phyloP scores from a whole-genome alignment of 2,329 filamentous ascomycete species.

The Ceratocystis alfenasii region DNA sequence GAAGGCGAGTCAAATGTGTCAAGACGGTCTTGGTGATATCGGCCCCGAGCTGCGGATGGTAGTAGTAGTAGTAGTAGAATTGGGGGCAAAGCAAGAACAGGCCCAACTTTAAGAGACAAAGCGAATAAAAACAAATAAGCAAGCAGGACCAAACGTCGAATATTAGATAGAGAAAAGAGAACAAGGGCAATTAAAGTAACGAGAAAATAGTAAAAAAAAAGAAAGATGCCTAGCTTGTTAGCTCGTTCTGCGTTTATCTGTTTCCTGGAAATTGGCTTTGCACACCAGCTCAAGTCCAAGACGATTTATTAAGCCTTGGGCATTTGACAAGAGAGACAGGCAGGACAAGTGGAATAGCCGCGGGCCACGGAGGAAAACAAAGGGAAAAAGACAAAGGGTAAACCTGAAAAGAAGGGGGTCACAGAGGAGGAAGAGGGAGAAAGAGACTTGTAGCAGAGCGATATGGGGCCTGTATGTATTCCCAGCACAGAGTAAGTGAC shows the following conservation, averaged over 20 bases:
- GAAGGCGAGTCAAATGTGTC: slow-evolving; percentile 7
- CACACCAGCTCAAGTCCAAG: neutral
- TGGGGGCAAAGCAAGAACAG: slow-evolving; percentile 2
- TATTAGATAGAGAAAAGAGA: neutral
- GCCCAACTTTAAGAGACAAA: neutral
- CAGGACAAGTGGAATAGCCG: neutral
- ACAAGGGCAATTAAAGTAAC: neutral
- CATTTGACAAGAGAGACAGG: slow-evolving; percentile 3
- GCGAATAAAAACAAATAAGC: neutral
- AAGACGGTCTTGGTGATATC: neutral
- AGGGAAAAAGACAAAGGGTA: neutral
- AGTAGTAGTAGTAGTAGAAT: neutral
- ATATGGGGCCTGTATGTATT: neutral
- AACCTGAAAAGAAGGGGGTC: neutral
- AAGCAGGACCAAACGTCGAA: neutral
- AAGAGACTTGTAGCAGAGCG: neutral
- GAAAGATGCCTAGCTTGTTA: neutral
- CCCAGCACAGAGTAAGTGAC: neutral
- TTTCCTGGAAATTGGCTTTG: neutral
- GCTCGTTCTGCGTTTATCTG: neutral
- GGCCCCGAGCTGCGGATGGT: neutral
- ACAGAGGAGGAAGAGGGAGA: slow-evolving; percentile 12
- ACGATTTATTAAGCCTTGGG: neutral
- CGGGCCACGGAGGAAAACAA: neutral
- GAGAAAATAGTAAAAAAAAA: slow-evolving; percentile 6